A percentile compares a stretch with the other conserved stretches of the same genome.
Evolutionary conservation across 495 filamentous ascomycete genomes (phyloP).

Genomic region (Glutinoglossum americanum): DNA sequence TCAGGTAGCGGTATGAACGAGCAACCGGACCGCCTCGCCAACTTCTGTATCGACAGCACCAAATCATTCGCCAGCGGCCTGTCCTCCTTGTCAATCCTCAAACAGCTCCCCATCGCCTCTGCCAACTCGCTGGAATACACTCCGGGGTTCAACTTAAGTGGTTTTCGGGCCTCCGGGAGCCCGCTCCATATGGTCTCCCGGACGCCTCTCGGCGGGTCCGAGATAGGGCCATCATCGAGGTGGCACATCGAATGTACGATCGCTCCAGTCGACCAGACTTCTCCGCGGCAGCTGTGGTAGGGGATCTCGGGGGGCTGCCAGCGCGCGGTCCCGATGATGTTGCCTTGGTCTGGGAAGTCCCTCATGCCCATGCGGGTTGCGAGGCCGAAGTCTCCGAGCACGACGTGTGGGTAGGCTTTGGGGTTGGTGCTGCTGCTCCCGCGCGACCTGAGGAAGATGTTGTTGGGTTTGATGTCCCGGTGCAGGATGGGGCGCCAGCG

Average conservation of each 20-base stretch:
- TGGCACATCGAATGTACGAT: not conserved
- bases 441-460: not conserved
- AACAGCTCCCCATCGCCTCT: conserved; percentile 21
- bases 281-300: not conserved
- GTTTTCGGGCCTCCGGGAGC: not conserved
- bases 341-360: not conserved
- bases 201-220: not conserved
- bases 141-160: not conserved
- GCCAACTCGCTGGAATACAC: not conserved
- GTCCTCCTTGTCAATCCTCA: conserved; percentile 22
- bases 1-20: not conserved
- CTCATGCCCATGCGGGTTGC: not conserved
- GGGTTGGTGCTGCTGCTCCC: not conserved
- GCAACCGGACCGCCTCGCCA: not conserved
- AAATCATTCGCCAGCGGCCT: conserved; percentile 8
- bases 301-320: not conserved
- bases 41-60: not conserved
- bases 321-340: not conserved
- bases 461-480: not conserved
- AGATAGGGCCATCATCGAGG: not conserved
- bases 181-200: not conserved
- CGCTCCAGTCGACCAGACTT: not conserved
- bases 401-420: not conserved
- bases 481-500: not conserved
- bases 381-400: conserved; percentile 2